Percentiles rank a stretch among this genome's conserved stretches.
Conservation (phyloP, 352 stramenopile species). For the Phytophthora gonapodyides region DNA sequence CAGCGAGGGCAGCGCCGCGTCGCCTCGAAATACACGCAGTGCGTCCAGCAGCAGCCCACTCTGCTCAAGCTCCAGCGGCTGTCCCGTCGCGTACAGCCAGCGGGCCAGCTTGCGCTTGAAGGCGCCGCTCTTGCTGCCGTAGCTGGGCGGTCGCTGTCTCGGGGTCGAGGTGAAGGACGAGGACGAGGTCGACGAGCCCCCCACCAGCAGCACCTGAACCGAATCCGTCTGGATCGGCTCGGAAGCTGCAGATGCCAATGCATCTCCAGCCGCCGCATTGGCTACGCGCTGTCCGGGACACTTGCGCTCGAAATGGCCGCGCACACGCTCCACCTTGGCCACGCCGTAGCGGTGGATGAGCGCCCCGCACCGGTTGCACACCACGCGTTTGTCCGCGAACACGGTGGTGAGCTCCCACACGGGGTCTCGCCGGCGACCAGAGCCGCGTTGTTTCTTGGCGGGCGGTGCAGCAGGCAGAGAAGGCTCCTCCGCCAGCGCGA, state of each 20-base stretch:
- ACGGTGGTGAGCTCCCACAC: slow-evolving; percentile 69
- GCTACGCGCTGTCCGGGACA: slow-evolving; percentile 39
- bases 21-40: slow-evolving; percentile 45
- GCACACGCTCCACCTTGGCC: slow-evolving; percentile 74
- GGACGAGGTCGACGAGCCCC: neutral
- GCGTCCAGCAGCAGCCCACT: slow-evolving; percentile 51
- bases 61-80: slow-evolving; percentile 51
- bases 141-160: slow-evolving; percentile 20
- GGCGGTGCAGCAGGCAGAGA: neutral
- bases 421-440: slow-evolving; percentile 32
- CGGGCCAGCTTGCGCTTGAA: slow-evolving; percentile 72
- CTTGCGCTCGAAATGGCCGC: slow-evolving; percentile 69
- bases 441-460: slow-evolving; percentile 41
- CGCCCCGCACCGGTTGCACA: slow-evolving; percentile 64
- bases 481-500: slow-evolving; percentile 18
- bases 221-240: slow-evolving; percentile 5
- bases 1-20: slow-evolving; percentile 46
- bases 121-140: slow-evolving; percentile 51
- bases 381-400: slow-evolving; percentile 55
- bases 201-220: neutral
- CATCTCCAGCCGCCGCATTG: neutral
- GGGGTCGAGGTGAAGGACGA: neutral
- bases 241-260: slow-evolving; percentile 5
- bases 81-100: slow-evolving; percentile 67
- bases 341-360: slow-evolving; percentile 73